A percentile compares a stretch with the other conserved stretches of the same genome.
phyloP scores from a whole-genome alignment of 2,329 filamentous ascomycete genomes.

The Xylariaceae sp. region DNA sequence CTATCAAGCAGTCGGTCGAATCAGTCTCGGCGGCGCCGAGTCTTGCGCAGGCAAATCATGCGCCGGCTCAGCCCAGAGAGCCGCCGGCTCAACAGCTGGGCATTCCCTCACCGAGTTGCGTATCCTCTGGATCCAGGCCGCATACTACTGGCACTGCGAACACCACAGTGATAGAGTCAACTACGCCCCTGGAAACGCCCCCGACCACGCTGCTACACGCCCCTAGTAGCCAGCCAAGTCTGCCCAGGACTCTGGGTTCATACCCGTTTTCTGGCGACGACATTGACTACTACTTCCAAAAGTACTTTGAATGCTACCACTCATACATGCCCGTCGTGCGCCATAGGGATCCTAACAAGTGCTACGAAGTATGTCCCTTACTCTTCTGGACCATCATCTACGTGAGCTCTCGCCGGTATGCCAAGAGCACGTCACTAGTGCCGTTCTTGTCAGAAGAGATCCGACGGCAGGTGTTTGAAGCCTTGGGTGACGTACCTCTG shows the following conservation, averaged over 20 bases:
- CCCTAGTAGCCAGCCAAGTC: slow-evolving; percentile 25
- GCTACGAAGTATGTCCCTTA: slow-evolving; percentile 43
- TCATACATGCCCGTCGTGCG: slow-evolving; percentile 49
- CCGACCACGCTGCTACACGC: slow-evolving; percentile 23
- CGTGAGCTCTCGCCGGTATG: slow-evolving; percentile 46
- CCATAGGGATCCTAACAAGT: slow-evolving; percentile 45
- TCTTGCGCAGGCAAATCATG: slow-evolving; percentile 18
- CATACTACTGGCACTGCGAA: slow-evolving; percentile 3
- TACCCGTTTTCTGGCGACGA: slow-evolving; percentile 48
- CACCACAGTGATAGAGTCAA: slow-evolving; percentile 21
- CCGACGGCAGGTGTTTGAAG: slow-evolving; percentile 41
- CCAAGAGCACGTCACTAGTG: slow-evolving; percentile 39
- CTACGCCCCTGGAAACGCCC: slow-evolving; percentile 29
- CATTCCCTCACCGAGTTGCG: slow-evolving; percentile 21
- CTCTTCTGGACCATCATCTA: slow-evolving; percentile 53
- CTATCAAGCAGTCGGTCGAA: slow-evolving; percentile 48
- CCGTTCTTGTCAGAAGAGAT: slow-evolving; percentile 44
- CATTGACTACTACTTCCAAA: slow-evolving; percentile 52
- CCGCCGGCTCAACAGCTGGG: slow-evolving; percentile 17
- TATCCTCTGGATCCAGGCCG: slow-evolving; percentile 11
- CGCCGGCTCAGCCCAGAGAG: slow-evolving; percentile 19
- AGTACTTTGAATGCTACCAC: slow-evolving; percentile 50
- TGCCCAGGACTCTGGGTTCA: slow-evolving; percentile 42
- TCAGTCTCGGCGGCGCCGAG: slow-evolving; percentile 14
- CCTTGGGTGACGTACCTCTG: slow-evolving; percentile 40